Evolutionary conservation across 2,329 filamentous ascomycete genomes (phyloP), one percentile per base, ranked within the genome.

Genomic region (Aureobasidium musti): DNA sequence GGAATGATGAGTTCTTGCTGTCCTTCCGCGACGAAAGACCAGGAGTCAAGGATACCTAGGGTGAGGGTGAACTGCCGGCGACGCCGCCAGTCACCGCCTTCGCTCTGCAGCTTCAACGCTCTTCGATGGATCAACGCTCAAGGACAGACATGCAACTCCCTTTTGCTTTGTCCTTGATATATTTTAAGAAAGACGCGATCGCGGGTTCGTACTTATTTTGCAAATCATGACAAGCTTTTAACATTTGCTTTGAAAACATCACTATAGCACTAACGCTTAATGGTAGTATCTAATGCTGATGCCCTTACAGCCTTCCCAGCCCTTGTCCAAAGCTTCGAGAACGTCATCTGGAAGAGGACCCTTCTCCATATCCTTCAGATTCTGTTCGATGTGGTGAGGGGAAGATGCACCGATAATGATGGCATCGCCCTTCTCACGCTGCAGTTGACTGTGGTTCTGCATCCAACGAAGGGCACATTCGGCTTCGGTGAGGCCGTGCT

Each of bases 391-490:
- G 33, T 82, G 79, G 50, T 72, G 69, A 1, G 73, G 50, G 41
- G 72, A 77, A 26, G 73, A 76, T 1, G 76, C 78, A 1, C 80
- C 79, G 37, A 81, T 74, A 61, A 81, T 73, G 17, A 80, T 73
- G 10, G 73, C 77, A 72, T 81, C 79, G 2, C 70, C 72, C 30
- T 72, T 60, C 41, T 77, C 72, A 11, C 69, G 67, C 43, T 73
- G 73, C 59, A 81, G 60, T 54, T 71, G 50, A 11, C 75, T 79
- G 67, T 84, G 81, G 71, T 83, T 78, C 1, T 73, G 72, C 41
- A 78, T 73, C 82, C 82, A 83, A 35, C 82, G 70, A 63, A 84
- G 68, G 0, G 80, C 80, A 69, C 76, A 75, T 68, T 83, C 80
- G 0, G 76, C 74, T 66, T 79, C 72, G 0, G 78, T 80, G 37